phyloP scores from a whole-genome alignment of 805 yeast species.

The Pichia deserticola region DNA sequence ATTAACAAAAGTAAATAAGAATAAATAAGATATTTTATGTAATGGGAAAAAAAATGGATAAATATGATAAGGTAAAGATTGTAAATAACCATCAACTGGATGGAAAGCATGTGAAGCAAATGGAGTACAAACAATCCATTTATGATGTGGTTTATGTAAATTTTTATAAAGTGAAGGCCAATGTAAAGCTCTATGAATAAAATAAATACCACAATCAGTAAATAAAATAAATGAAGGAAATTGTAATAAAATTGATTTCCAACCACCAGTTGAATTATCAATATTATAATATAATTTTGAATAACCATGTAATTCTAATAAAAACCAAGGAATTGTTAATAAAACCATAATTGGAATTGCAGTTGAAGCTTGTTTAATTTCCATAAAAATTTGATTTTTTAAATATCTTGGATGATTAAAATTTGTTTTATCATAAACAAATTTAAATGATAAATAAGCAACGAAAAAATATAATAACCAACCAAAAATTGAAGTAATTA shows the following conservation, averaged over 20 bases:
- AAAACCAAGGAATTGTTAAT: constrained; percentile 85
- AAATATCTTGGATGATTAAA: constrained; percentile 94
- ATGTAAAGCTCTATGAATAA: constrained; percentile 88
- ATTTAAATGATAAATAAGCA: constrained; percentile 69
- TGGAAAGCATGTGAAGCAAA: constrained; percentile 98
- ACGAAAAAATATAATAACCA: constrained; percentile 70
- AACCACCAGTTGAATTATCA: constrained; percentile 57
- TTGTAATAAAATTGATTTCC: constrained; percentile 58
- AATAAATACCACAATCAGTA: constrained; percentile 89
- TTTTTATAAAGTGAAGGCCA: constrained; percentile 83
- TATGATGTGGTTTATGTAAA: constrained; percentile 96
- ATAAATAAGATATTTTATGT: constrained; percentile 76
- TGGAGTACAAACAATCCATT: constrained; percentile 98
- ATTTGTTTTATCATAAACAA: constrained; percentile 79
- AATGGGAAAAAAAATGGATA: constrained; percentile 90
- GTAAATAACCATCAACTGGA: constrained; percentile 93
- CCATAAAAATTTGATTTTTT: constrained; percentile 86
- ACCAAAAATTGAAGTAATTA: constrained; percentile 75
- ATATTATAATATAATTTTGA: constrained; percentile 69
- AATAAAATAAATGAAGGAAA: constrained; percentile 77
- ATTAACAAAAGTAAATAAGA: constrained; percentile 83
- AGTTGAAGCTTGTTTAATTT: constrained; percentile 66
- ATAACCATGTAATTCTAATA: constrained; percentile 75
- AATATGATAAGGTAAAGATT: constrained; percentile 87
- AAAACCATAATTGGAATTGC: constrained; percentile 88